Base-by-base conservation (phyloP, 179 eudicot genomes). In the Beta macrorhiza region DNA sequence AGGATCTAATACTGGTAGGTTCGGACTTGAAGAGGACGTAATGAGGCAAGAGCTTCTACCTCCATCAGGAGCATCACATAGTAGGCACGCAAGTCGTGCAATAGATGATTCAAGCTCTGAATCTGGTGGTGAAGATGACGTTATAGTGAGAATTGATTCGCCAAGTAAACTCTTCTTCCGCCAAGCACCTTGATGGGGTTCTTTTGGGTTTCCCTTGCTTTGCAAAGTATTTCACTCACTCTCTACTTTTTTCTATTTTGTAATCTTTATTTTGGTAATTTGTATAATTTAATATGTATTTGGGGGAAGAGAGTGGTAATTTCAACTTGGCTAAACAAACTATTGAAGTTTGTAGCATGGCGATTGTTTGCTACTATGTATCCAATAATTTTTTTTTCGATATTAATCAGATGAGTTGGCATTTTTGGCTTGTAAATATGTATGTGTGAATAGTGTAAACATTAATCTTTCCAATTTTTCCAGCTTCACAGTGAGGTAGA, bases 91-190 rank as follows among this genome's bases (percentile, higher is more conserved):
- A 17, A 85, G 72, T 58, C 81, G 19, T 10, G 68, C 55, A 79
- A 76, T 52, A 47, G 84, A 84, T 22, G 89, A 86, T 16, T 89
- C 95, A 16, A 93, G 94, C 62, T 93, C 90, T 56, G 99, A 95
- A 37, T 94, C 98, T 6, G 91, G 90, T 58, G 87, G 76, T 7
- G 98, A 95, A 85, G 95, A 92, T 16, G 99, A 92, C 74, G 83
- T 91, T 56, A 74, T 93, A 17, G 86, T 95, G 22, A 88, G 91
- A 74, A 92, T 95, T 59, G 97, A 95, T 81, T 92, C 99, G 14
- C 97, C 93, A 4, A 95, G 95, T 82, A 85, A 85, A 68, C 93
- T 93, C 63, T 88, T 91, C 67, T 93, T 92, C 76, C 88, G 61
- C 53, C 89, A 87, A n/a, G 86, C 85, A 37, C 78, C 93, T 69